Conservation (phyloP, 352 stramenopile species). For the Saprolegnia diclina region DNA sequence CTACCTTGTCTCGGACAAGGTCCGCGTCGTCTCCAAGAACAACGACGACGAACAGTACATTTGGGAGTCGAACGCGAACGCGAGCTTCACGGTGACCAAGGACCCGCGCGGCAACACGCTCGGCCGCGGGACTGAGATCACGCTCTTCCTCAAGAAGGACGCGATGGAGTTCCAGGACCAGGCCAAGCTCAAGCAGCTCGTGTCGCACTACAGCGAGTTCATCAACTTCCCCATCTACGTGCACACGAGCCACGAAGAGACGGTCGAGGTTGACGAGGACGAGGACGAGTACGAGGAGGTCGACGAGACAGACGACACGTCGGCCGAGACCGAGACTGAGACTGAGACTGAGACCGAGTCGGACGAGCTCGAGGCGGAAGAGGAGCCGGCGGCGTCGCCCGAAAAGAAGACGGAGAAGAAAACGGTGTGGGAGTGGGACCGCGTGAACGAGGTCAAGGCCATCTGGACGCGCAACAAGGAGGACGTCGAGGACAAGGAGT, state of each 20-base stretch:
- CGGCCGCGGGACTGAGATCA: constrained; percentile 97
- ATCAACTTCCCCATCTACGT: constrained; percentile 99
- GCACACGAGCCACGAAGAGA: constrained; percentile 89
- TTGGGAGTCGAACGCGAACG: constrained; percentile 97
- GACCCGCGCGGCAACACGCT: constrained; percentile 96
- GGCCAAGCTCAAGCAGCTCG: constrained; percentile 91
- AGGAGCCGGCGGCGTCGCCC: constrained; percentile 41
- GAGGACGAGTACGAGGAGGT: constrained; percentile 56
- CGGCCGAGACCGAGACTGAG: constrained; percentile 71
- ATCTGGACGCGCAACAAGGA: constrained; percentile 98
- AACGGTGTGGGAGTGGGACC: constrained; percentile 93
- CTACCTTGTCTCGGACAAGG: constrained; percentile 95
- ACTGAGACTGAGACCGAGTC: constrained; percentile 71
- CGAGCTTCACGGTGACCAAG: constrained; percentile 93
- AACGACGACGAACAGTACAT: constrained; percentile 97
- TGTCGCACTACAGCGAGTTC: constrained; percentile 99
- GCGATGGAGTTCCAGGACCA: constrained; percentile 94
- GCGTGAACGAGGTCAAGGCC: constrained; percentile 95
- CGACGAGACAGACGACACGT: constrained; percentile 51
- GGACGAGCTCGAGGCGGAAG: constrained; percentile 72
- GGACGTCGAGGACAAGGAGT: constrained; percentile 97
- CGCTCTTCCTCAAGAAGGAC: constrained; percentile 98
- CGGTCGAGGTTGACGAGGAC: constrained; percentile 86
- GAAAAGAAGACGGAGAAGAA: constrained; percentile 90
- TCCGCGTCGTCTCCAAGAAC: constrained; percentile 97